phyloP scores from a whole-genome alignment of 352 stramenopile genomes.

The Phytophthora pinifolia region DNA sequence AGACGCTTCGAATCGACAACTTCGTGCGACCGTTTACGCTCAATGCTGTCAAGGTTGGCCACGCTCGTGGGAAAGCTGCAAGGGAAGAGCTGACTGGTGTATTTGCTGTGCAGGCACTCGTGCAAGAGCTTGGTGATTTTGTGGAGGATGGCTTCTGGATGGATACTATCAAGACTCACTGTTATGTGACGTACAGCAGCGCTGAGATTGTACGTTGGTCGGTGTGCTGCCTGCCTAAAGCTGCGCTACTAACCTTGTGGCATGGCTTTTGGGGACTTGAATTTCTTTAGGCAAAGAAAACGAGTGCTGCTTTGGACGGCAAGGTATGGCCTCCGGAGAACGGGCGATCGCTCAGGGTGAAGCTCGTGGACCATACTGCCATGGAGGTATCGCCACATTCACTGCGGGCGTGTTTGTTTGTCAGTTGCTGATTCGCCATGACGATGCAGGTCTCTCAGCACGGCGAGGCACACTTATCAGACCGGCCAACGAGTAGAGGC shows the following conservation, averaged over 20 bases:
- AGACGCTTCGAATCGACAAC: conserved; percentile 65
- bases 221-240: too few species aligned
- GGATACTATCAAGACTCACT: conserved; percentile 88
- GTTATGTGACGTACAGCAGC: conserved; percentile 72
- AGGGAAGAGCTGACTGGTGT: not conserved
- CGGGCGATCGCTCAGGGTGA: conserved; percentile 43
- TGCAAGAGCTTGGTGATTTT: conserved; percentile 56
- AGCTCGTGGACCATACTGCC: conserved; percentile 42
- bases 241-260: too few species aligned
- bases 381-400: conserved; percentile 38
- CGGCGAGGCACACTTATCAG: conserved; percentile 26
- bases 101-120: conserved; percentile 36
- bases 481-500: conserved; percentile 25
- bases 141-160: conserved; percentile 87
- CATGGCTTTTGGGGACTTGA: not conserved
- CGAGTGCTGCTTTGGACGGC: conserved; percentile 46
- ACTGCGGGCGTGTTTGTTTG: not conserved
- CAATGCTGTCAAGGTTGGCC: conserved; percentile 63
- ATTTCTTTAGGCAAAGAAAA: conserved; percentile 42
- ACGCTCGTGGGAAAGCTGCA: not conserved
- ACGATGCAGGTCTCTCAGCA: conserved; percentile 25
- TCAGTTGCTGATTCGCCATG: conserved; percentile 2
- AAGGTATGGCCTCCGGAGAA: conserved; percentile 68
- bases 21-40: conserved; percentile 77
- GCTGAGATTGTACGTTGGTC: conserved; percentile 52